Evolutionary conservation across 192 early-diverging fungal species (phyloP).

Genomic region (Backusella luteola): DNA sequence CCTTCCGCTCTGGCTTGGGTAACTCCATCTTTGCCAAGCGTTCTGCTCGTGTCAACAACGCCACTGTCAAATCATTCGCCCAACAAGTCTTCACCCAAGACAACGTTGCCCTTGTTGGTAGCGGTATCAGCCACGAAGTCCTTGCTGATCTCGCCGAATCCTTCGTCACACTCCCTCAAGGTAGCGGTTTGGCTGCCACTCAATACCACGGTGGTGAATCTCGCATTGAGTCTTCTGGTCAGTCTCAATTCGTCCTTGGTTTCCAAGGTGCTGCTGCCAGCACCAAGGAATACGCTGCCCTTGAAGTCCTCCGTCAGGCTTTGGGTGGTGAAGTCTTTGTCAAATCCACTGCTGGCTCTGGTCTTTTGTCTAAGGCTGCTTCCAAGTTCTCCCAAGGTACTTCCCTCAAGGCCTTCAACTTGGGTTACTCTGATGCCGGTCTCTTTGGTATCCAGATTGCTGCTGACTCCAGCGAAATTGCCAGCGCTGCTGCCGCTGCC

Average conservation of each 20-base stretch:
- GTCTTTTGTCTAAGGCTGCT: conserved; percentile 68
- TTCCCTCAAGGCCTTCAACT: conserved; percentile 73
- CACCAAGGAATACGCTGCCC: conserved; percentile 60
- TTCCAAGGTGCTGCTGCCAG: conserved; percentile 68
- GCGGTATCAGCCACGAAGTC: conserved; percentile 74
- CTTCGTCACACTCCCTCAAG: conserved; percentile 44
- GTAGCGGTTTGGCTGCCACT: conserved; percentile 36
- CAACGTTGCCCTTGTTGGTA: conserved; percentile 83
- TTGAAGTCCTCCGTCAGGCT: conserved; percentile 59
- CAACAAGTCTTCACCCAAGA: conserved; percentile 64
- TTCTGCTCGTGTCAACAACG: conserved; percentile 60
- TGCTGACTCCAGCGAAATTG: conserved; percentile 53
- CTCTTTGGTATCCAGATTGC: conserved; percentile 82
- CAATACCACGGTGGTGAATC: conserved; percentile 86
- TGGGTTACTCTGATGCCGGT: conserved; percentile 88
- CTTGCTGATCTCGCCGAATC: conserved; percentile 66
- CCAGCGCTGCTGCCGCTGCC: conserved; percentile 62
- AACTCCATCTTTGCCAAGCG: conserved; percentile 86
- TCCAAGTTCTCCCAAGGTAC: conserved; percentile 48
- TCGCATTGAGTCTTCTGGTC: conserved; percentile 62
- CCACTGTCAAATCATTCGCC: conserved; percentile 75
- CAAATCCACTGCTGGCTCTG: conserved; percentile 64
- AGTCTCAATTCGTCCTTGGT: conserved; percentile 75
- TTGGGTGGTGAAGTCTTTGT: conserved; percentile 60
- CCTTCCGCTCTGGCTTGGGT: conserved; percentile 93